Evolutionary conservation across 805 yeast species (phyloP), one percentile per base, ranked within the genome.

Genomic region (Ogataea minuta): DNA sequence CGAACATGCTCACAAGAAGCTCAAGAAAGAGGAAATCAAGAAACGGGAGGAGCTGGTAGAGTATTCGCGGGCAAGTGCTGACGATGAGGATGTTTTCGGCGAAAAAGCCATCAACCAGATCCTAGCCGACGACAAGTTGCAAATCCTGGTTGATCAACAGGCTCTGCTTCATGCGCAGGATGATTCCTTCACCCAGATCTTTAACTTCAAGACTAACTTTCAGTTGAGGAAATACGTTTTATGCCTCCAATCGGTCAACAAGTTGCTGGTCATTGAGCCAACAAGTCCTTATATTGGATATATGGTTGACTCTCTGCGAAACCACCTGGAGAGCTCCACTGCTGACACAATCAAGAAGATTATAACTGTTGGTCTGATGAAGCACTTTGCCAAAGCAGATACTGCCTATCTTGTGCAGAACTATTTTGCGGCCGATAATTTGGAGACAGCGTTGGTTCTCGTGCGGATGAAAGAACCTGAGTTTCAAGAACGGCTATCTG

Each of bases 11-110:
- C 44, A 36, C 37, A 79, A 77, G 54, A 76, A 77, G 51, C 68
- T 70, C 32, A 81, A 79, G 62, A 79, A 77, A 57, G 77, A 70
- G 31, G 76, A 76, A 37, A 56, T 65, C 32, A 79, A 76, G 58
- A 74, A 75, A 48, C 69, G 71, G 46, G 81, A 76, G 21, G 74
- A 72, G 21, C 74, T 82, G 43, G 68, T 73, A 32, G 63, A 68
- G 3, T 62, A 64, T 37, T 54, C 68, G 11, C 46, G 59, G 17
- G 71, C 73, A 1, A 65, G 62, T 27, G 29, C 46, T 2, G 39
- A 42, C 12, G 86, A 80, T 43, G 60, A 63, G 4, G 90, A 84
- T 64, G 72, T 78, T 2, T 71, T 80, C 46, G 91, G 88, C 23
- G 69, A 70, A 19, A 62, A 65, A 26, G 55, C 33, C 9, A 41